Evolutionary conservation across 768 basidiomycete species (phyloP).

Genomic region (Boletus sp.): DNA sequence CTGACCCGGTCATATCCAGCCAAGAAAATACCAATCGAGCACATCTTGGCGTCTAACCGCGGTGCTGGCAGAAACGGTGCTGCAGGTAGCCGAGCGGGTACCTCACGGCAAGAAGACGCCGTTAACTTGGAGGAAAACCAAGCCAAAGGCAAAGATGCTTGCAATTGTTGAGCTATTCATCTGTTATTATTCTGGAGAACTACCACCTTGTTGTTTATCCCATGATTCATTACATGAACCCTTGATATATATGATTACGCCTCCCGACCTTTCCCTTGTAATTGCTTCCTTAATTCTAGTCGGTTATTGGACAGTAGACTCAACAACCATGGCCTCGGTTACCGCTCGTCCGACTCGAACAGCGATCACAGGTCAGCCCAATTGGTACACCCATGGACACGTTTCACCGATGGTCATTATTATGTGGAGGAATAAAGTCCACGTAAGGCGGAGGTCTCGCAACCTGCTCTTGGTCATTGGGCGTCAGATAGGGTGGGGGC

Average conservation of each 20-base stretch:
- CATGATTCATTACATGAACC: conserved; percentile 19
- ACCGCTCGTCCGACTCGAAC: background rate
- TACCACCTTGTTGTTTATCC: conserved; percentile 18
- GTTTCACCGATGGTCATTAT: conserved; percentile 11
- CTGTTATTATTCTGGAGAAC: conserved; percentile 14
- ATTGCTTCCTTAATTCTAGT: conserved; percentile 28
- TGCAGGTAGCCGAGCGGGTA: conserved; percentile 49
- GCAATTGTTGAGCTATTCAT: conserved; percentile 62
- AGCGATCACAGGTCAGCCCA: background rate
- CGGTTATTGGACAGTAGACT: conserved; percentile 12
- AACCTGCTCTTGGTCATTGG: conserved; percentile 50
- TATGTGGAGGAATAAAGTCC: conserved; percentile 38
- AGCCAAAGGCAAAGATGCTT: conserved; percentile 67
- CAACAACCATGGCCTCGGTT: background rate
- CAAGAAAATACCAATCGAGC: conserved; percentile 90
- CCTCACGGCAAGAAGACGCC: conserved; percentile 46
- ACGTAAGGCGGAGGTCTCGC: conserved; percentile 61
- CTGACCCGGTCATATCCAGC: conserved; percentile 39
- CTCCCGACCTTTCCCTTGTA: conserved; percentile 21
- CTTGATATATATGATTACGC: conserved; percentile 26
- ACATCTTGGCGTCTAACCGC: conserved; percentile 83
- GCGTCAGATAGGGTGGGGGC: conserved; percentile 74
- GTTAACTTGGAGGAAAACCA: conserved; percentile 72
- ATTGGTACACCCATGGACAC: background rate
- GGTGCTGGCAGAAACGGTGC: conserved; percentile 60